Percentiles rank a stretch among this genome's conserved stretches.
These are phyloP conservation scores for Hyphodiscus hymeniophilus DNA, from an alignment of 495 filamentous ascomycete genomes.

Conservation along the genomic window DNA sequence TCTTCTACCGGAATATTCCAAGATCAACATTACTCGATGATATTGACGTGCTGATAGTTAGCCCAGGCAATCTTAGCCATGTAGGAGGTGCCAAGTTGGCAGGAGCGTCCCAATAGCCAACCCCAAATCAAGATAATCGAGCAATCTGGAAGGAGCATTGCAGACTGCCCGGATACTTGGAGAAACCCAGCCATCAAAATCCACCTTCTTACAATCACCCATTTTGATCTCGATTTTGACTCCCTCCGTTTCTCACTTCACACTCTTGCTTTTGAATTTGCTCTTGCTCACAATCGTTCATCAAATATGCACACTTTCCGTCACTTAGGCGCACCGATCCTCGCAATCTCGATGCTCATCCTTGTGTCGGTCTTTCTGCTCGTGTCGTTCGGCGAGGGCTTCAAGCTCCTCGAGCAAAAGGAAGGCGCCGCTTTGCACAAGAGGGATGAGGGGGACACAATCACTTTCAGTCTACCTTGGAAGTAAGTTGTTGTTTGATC, in stretches of 20 bases:
- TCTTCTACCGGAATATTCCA: not conserved
- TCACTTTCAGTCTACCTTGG: slow-evolving; percentile 12
- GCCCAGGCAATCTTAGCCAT: not conserved
- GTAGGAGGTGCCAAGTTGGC: too few species aligned
- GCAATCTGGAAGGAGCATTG: not conserved
- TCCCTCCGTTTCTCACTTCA: slow-evolving; percentile 3
- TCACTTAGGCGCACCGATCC: not conserved
- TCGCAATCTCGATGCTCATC: slow-evolving; percentile 7
- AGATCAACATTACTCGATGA: not conserved
- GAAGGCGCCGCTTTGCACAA: slow-evolving; percentile 5
- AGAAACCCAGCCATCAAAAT: not conserved
- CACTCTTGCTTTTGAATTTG: not conserved
- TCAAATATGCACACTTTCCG: slow-evolving; percentile 12
- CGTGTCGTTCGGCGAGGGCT: slow-evolving; percentile 8
- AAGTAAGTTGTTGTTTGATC: slow-evolving; percentile 11
- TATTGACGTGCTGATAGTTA: not conserved
- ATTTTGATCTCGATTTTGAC: not conserved
- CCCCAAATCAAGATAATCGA: too few species aligned
- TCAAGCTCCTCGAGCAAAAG: slow-evolving; percentile 4
- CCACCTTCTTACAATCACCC: not conserved
- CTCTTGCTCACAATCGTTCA: not conserved
- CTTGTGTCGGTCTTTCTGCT: slow-evolving; percentile 4
- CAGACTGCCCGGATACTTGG: not conserved
- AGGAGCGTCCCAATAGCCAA: too few species aligned
- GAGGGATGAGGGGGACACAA: slow-evolving; percentile 10